Base-by-base conservation (phyloP, 176 grass and related monocot species). In the Oryza coarctata region DNA sequence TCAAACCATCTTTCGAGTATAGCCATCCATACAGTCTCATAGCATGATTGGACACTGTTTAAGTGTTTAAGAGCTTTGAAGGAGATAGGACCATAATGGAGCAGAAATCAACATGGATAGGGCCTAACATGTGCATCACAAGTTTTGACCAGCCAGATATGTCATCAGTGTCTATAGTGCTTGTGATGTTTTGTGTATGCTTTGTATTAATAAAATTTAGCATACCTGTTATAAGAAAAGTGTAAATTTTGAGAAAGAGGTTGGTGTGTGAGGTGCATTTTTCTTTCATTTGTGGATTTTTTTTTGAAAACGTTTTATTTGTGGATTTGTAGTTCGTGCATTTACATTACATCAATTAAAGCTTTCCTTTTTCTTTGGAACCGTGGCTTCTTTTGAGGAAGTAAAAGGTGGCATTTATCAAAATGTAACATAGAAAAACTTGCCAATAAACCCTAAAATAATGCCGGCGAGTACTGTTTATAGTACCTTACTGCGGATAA, bases 31-130 rank as follows among this genome's bases (percentile, higher is more conserved):
- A 68, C 70, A 66, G 78, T 61, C 0, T 29, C 0, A 2, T 11
- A 5, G 57, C 41, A 72, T 72, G 40, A 76, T 73, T 77, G 35
- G 43, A 29, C 9, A 86, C 12, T 71, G 60, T 73, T 60, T 38
- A 78, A 31, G 26, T 71, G 60, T 73, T 60, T 49, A 78, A 31
- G 26, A 41, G 73, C 6, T 78, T 89, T 71, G 9, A 72, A 31
- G 81, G 44, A 81, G 67, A 81, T 9, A 81, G 62, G 23, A 10
- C 71, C 72, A 67, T 38, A 30, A 58, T 20, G 71, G 71, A 76
- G 71, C 71, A 76, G 82, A 76, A 75, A 83, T 76, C 7, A 76
- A 12, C 65, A 72, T 58, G 65, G 36, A 31, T 81, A 81, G 64
- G 66, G 20, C 64, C 40, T 71, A 28, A 28, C 36, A 62, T 82